These are phyloP conservation scores for Venturia oleaginea DNA, from an alignment of 2,329 filamentous ascomycete genomes.

Conservation along the genomic window DNA sequence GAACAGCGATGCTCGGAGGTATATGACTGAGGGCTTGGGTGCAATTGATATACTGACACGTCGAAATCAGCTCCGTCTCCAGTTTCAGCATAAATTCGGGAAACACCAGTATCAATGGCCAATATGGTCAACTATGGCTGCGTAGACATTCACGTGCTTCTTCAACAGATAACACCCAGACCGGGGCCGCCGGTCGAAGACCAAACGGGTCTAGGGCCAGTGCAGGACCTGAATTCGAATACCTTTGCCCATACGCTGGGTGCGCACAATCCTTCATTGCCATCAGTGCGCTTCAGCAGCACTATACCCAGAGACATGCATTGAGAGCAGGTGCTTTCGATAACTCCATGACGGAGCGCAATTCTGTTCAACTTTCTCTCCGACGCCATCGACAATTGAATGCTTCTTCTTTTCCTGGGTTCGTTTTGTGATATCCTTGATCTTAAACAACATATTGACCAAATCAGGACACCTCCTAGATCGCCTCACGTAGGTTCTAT, in stretches of 20 bases:
- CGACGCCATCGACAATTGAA: constrained; percentile 3
- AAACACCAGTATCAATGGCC: background rate
- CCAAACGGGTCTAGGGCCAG: background rate
- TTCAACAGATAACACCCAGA: background rate
- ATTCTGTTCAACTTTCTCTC: background rate
- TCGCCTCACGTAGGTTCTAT: background rate
- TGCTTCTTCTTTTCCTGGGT: background rate
- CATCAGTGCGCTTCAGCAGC: background rate
- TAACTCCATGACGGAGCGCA: background rate
- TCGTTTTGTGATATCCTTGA: background rate
- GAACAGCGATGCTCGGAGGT: constrained; percentile 1
- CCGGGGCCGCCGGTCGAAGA: background rate
- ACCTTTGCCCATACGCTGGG: background rate
- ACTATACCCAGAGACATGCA: background rate
- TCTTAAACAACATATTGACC: background rate
- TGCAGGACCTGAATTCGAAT: background rate
- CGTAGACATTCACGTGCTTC: background rate
- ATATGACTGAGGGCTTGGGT: no score
- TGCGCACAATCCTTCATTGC: background rate
- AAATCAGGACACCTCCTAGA: background rate
- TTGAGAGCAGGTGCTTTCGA: background rate
- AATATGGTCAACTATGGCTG: background rate
- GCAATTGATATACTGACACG: background rate
- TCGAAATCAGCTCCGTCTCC: background rate
- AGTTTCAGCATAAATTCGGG: background rate